Evolutionary conservation across 345 rosid genomes (phyloP).

Genomic region (Euphorbia lathyris): DNA sequence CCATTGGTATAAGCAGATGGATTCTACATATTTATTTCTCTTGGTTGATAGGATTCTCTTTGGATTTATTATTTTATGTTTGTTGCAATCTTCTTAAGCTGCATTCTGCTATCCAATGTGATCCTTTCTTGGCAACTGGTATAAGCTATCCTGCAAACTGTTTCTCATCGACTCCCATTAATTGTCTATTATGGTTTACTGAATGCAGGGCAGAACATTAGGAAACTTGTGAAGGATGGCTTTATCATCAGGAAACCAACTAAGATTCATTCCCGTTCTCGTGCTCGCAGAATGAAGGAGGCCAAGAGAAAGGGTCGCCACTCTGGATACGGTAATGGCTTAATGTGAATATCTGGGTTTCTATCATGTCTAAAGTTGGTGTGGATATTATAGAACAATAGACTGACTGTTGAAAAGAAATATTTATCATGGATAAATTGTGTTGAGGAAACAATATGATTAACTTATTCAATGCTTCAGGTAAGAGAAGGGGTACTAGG

Average conservation of each 20-base stretch:
- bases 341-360: not conserved
- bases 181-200: not conserved
- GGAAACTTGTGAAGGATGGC: constrained; percentile 95
- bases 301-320: constrained; percentile 98
- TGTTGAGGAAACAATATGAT: not conserved
- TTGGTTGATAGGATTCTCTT: not conserved
- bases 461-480: not conserved
- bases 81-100: not conserved
- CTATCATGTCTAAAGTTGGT: not conserved
- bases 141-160: not conserved
- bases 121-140: not conserved
- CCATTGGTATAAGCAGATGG: not conserved
- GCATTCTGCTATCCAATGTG: not conserved
- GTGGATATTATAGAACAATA: too few relatives aligned
- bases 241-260: constrained; percentile 95
- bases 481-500: constrained; percentile 90
- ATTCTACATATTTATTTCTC: not conserved
- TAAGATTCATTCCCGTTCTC: constrained; percentile 90
- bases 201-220: constrained; percentile 72
- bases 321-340: constrained; percentile 76
- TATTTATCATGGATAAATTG: too few relatives aligned
- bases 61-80: not conserved
- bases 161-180: not conserved
- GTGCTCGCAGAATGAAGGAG: constrained; percentile 80
- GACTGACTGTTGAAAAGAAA: not conserved